phyloP scores from a whole-genome alignment of 2,329 filamentous ascomycete genomes.

The Hypoxylon sp. region DNA sequence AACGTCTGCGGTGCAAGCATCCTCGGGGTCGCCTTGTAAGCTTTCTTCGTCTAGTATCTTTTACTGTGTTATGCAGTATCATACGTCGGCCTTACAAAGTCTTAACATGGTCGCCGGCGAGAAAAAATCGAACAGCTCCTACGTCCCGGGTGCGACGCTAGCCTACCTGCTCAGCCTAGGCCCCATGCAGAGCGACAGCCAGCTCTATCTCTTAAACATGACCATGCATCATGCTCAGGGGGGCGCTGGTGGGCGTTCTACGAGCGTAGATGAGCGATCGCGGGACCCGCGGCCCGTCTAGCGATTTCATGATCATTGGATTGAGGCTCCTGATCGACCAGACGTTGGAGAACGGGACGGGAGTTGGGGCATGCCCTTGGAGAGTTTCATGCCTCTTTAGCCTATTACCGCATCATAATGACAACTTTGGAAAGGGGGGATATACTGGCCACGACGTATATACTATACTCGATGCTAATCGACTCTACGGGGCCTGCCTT shows the following conservation, averaged over 20 bases:
- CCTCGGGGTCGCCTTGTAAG: not conserved
- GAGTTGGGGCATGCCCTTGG: constrained; percentile 8
- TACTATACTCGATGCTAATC: not conserved
- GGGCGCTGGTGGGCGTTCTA: not conserved
- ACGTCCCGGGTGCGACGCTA: not conserved
- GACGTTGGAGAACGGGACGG: constrained; percentile 13
- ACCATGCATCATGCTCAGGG: not conserved
- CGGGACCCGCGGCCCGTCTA: constrained; percentile 8
- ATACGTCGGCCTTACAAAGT: not conserved
- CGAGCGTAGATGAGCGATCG: constrained; percentile 13
- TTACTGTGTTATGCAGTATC: too few species aligned
- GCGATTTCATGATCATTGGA: constrained; percentile 1
- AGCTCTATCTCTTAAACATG: not conserved
- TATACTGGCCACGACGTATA: not conserved
- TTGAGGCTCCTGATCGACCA: constrained; percentile 3
- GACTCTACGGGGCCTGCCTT: not conserved
- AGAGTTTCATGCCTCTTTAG: not conserved
- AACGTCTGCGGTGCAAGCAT: not conserved
- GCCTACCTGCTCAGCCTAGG: not conserved
- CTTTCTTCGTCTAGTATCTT: not conserved
- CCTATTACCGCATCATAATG: not conserved
- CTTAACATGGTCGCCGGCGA: not conserved
- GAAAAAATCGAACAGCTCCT: not conserved
- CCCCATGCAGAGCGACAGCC: not conserved
- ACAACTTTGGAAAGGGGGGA: not conserved